Conservation (phyloP, 1,284 basidiomycete genomes). For the Cystobasidium sp. region DNA sequence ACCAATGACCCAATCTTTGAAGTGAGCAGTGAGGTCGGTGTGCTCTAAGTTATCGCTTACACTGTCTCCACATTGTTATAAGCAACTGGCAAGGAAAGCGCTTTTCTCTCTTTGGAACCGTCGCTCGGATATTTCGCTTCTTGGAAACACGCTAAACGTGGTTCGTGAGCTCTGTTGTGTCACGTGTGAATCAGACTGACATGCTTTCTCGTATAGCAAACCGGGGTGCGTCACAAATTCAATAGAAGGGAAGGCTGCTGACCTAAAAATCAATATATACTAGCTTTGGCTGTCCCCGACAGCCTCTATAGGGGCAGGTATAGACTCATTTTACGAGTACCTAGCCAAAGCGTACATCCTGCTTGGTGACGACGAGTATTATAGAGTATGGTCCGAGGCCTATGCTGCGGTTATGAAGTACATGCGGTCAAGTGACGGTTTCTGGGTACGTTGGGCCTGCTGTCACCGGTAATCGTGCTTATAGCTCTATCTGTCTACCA, state of each 20-base stretch:
- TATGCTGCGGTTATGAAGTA: constrained; percentile 88
- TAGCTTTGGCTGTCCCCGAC: constrained; percentile 56
- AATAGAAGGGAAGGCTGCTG: background rate
- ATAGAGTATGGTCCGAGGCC: constrained; percentile 85
- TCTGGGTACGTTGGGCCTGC: constrained; percentile 68
- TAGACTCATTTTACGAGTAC: constrained; percentile 93
- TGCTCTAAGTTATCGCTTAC: constrained; percentile 26
- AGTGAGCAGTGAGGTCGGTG: constrained; percentile 68
- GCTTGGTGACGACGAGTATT: constrained; percentile 76
- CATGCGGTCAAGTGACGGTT: constrained; percentile 77
- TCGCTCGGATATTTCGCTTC: constrained; percentile 68
- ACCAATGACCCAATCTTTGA: constrained; percentile 86
- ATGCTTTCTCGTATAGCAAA: constrained; percentile 31
- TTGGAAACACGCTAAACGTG: constrained; percentile 85
- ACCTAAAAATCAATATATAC: background rate
- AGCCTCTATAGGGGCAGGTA: constrained; percentile 83
- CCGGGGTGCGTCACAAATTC: constrained; percentile 28
- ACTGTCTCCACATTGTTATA: background rate
- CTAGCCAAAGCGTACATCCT: constrained; percentile 59
- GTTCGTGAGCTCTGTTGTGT: constrained; percentile 52
- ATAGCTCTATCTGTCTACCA: constrained; percentile 54
- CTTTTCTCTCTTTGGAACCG: constrained; percentile 93
- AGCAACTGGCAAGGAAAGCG: constrained; percentile 63
- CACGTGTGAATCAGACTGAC: background rate
- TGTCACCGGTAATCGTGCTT: constrained; percentile 7